Evolutionary conservation across 2,329 filamentous ascomycete genomes (phyloP).

Genomic region (Aspergillus udagawae): DNA sequence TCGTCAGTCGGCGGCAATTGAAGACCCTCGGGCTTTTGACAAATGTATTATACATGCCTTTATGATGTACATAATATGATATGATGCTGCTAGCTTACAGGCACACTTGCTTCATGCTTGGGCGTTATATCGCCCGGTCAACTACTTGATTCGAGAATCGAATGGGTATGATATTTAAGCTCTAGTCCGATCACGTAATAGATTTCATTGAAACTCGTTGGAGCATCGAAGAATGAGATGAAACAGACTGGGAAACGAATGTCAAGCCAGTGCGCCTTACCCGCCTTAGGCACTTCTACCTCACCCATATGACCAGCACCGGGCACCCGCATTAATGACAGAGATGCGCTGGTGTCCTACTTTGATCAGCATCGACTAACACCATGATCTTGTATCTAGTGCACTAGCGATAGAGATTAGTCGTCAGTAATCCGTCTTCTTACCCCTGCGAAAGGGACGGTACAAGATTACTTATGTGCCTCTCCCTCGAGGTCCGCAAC

Average conservation of each 20-base stretch:
- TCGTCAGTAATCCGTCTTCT: background rate
- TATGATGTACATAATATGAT: background rate
- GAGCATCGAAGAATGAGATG: background rate
- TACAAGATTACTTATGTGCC: constrained; percentile 59
- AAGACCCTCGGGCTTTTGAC: background rate
- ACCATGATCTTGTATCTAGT: background rate
- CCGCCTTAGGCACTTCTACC: too few species aligned
- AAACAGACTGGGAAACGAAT: background rate
- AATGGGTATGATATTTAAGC: background rate
- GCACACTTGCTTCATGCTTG: background rate
- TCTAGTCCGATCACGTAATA: background rate
- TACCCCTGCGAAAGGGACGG: constrained; percentile 47
- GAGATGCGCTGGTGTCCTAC: background rate
- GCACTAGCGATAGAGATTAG: background rate
- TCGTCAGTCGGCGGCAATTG: background rate
- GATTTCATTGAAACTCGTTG: background rate
- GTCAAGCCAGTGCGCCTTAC: background rate
- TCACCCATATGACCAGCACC: background rate
- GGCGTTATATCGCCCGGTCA: background rate
- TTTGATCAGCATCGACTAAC: background rate
- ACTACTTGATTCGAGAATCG: background rate
- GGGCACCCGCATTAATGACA: background rate
- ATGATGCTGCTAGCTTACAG: background rate
- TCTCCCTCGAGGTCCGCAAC: constrained; percentile 51
- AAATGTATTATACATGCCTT: background rate